A percentile compares a stretch with the other conserved stretches of the same genome.
Conservation (phyloP, 345 rosid species). For the Lenwebbia sp. region DNA sequence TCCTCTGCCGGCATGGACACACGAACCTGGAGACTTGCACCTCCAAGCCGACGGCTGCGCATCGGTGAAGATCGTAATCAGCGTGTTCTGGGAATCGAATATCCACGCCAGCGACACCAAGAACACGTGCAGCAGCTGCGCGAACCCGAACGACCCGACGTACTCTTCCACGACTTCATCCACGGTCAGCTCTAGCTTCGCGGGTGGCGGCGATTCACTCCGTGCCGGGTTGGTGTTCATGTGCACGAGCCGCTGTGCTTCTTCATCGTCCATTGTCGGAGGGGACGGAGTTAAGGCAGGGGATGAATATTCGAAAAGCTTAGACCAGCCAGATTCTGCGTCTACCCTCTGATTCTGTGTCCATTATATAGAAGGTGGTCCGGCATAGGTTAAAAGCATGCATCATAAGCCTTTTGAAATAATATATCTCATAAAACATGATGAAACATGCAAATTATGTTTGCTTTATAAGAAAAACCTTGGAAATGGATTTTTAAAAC, state of each 20-base stretch:
- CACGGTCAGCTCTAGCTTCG: conserved; percentile 38
- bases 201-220: neutral
- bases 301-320: neutral
- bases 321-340: neutral
- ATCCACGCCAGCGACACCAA: conserved; percentile 60
- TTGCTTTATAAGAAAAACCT: neutral
- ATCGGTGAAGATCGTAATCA: conserved; percentile 58
- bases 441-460: neutral
- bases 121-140: conserved; percentile 54
- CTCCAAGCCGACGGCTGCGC: conserved; percentile 49
- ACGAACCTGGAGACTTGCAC: conserved; percentile 7
- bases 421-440: neutral
- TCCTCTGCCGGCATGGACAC: neutral
- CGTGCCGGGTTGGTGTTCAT: conserved; percentile 6
- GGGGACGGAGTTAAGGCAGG: neutral
- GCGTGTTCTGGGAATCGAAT: conserved; percentile 60
- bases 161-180: conserved; percentile 59
- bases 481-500: neutral
- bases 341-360: neutral
- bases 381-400: neutral
- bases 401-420: neutral
- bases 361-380: neutral
- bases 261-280: conserved; percentile 3
- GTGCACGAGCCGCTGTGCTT: neutral
- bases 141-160: conserved; percentile 49